phyloP scores from a whole-genome alignment of 306 rosid genomes.

The Nissolia schottii region DNA sequence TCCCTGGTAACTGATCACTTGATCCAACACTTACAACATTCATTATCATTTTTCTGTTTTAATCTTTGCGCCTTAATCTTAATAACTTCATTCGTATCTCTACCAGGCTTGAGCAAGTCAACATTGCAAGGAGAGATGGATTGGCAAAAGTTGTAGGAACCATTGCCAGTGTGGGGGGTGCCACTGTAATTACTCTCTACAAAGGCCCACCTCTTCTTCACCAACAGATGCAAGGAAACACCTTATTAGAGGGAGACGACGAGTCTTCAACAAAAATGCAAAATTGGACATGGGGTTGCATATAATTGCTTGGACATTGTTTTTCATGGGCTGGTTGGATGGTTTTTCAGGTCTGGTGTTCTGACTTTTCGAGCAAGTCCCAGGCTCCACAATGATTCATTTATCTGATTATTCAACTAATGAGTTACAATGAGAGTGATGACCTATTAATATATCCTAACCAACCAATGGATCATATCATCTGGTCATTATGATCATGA shows the following conservation, averaged over 20 bases:
- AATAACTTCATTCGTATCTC: neutral
- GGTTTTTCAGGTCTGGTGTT: conserved; percentile 76
- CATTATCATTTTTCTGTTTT: neutral
- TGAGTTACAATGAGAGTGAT: too few species aligned
- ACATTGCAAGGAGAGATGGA: conserved; percentile 56
- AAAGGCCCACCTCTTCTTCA: conserved; percentile 75
- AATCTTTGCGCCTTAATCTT: neutral
- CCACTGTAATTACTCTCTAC: conserved; percentile 61
- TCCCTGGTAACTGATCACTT: too few species aligned
- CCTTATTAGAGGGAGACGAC: conserved; percentile 25
- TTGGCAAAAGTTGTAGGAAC: conserved; percentile 70
- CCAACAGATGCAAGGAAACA: conserved; percentile 27
- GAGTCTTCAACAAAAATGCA: conserved; percentile 38
- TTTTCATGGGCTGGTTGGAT: conserved; percentile 79
- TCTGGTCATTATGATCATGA: neutral
- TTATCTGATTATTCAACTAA: too few species aligned
- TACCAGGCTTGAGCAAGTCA: conserved; percentile 52
- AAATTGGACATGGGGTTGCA: conserved; percentile 66
- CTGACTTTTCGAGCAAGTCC: too few species aligned
- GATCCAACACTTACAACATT: too few species aligned
- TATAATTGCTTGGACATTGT: conserved; percentile 67
- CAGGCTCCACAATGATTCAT: too few species aligned
- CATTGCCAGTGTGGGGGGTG: conserved; percentile 67
- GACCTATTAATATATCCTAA: too few species aligned
- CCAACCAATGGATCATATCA: too few species aligned